A percentile compares a stretch with the other conserved stretches of the same genome.
Conservation (phyloP, 805 yeast genomes). For the Candida maltosa region DNA sequence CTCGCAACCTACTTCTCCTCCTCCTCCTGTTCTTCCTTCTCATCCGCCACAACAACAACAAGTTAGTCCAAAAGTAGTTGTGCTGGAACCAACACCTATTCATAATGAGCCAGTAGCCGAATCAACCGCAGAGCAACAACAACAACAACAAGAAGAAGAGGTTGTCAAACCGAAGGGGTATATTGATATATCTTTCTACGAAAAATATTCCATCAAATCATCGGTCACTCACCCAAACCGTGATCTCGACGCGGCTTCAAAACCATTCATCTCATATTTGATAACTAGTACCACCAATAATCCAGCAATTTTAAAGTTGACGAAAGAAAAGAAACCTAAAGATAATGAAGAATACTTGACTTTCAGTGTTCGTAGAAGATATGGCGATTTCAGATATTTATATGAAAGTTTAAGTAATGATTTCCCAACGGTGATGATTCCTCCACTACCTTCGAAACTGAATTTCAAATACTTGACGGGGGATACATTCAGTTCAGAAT, state of each 20-base stretch:
- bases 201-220: conserved; percentile 17
- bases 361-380: conserved; percentile 70
- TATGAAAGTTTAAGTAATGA: conserved; percentile 74
- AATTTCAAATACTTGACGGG: conserved; percentile 91
- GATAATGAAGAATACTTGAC: conserved; percentile 20
- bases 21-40: too few relatives aligned
- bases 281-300: conserved; percentile 62
- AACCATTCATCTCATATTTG: conserved; percentile 72
- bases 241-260: conserved; percentile 66
- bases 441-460: conserved; percentile 92
- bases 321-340: conserved; percentile 13
- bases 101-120: too few relatives aligned
- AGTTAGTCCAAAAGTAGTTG: too few relatives aligned
- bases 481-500: conserved; percentile 81
- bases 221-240: conserved; percentile 61
- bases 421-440: conserved; percentile 81
- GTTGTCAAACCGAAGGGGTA: not conserved
- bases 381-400: conserved; percentile 80
- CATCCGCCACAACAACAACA: too few relatives aligned
- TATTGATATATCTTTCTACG: conserved; percentile 8
- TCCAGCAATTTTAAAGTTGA: conserved; percentile 47
- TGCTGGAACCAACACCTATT: too few relatives aligned
- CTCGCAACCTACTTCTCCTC: too few relatives aligned
- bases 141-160: too few relatives aligned
- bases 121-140: too few relatives aligned